Base-by-base conservation (phyloP, 805 yeast genomes). In the Saccharomycopsis vini region DNA sequence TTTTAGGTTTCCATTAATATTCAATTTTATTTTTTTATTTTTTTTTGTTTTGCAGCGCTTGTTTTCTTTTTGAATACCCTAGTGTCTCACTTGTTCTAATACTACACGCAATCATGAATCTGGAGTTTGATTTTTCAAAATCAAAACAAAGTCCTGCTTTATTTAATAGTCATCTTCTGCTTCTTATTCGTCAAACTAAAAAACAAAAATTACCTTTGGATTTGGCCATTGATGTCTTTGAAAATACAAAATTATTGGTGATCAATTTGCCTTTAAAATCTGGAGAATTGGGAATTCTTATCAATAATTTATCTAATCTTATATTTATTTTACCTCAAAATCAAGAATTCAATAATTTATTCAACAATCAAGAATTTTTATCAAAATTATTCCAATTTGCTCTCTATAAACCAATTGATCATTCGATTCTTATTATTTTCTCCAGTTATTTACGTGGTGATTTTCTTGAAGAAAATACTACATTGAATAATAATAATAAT, bases 381-480 rank as follows among this genome's bases (percentile, higher is more conserved):
- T 21, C 19, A 9, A 20, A 18, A 5, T n/a, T 48, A 4, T 21
- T 48, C 16, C 23, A 31, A 13, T 45, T 38, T 29, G 33, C 43
- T 15, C 36, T 23, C 5, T n/a, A 20, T 13, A 30, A 10, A 5
- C 9, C 7, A n/a, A 23, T 15, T 16, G 46, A 45, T 9, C 29
- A 35, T n/a, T 13, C 36, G 3, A 38, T 46, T 4, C 42, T 19
- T 34, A 36, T 42, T n/a, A 37, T 48, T 3, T n/a, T 43, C 6
- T 37, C 37, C 9, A 33, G 39, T 7, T 48, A 42, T 28, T 30
- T 48, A 5, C 21, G 47, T 33, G 51, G 51, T n/a, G 45, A 45
- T 13, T 45, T 48, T 23, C 40, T 48, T 16, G 30, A n/a, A 6
- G 40, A 42, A 34, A 38, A 42, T 29, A 39, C 46, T 3, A 23